phyloP scores from a whole-genome alignment of 306 rosid species.

The Canavalia ensiformis region DNA sequence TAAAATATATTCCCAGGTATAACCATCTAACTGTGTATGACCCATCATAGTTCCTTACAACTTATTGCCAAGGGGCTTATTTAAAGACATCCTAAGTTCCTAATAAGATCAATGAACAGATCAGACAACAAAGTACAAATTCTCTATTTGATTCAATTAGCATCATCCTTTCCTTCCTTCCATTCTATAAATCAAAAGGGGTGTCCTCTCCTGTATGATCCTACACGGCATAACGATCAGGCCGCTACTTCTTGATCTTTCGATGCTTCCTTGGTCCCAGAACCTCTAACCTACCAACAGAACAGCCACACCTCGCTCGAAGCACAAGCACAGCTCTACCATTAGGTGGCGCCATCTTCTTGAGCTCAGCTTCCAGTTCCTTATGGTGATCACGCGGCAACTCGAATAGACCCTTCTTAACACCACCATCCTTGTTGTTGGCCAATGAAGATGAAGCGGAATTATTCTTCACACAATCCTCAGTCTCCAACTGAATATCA shows the following conservation, averaged over 20 bases:
- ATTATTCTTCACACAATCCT: constrained; percentile 86
- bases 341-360: constrained; percentile 95
- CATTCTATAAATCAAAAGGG: constrained; percentile 53
- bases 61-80: constrained; percentile 76
- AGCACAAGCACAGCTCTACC: constrained; percentile 91
- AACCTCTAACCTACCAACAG: constrained; percentile 96
- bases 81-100: constrained; percentile 66
- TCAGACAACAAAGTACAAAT: constrained; percentile 50
- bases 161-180: neutral
- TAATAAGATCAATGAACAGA: constrained; percentile 47
- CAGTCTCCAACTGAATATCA: constrained; percentile 95
- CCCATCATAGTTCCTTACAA: constrained; percentile 61
- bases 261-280: constrained; percentile 78
- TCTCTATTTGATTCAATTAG: constrained; percentile 46
- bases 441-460: constrained; percentile 42
- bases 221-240: neutral
- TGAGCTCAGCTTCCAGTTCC: constrained; percentile 93
- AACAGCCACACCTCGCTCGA: constrained; percentile 94
- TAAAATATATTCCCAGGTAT: constrained; percentile 61
- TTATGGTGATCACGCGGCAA: constrained; percentile 89
- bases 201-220: neutral
- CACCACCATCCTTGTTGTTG: constrained; percentile 50
- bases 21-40: constrained; percentile 61
- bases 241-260: constrained; percentile 87
- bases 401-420: constrained; percentile 82